Evolutionary conservation across 257 asterid genomes (phyloP), one percentile per base, ranked within the genome.

Genomic region (Gynochthodes officinalis): DNA sequence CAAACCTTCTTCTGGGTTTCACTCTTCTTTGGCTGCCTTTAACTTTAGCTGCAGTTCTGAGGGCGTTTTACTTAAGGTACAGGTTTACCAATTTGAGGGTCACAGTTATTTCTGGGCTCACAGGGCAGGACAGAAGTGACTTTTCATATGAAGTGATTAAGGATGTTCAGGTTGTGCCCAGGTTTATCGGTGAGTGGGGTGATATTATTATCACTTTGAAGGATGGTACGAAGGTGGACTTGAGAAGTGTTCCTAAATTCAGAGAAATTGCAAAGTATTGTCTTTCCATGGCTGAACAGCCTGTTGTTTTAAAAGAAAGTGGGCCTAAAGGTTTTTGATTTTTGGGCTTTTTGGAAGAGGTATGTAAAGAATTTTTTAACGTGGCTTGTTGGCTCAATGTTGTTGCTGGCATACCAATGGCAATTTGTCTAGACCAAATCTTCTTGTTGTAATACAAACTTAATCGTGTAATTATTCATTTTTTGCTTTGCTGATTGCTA

Each of bases 121-220:
- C 97, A 6, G 97, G 98, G 39, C 89, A 88, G 82, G 99, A 92
- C 59, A 77, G 99, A 53, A 89, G 95, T 40, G 99, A 95, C 75
- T 94, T 94, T 37, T 80, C 93, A 2, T 94, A 94, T 55, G 80
- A 84, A 50, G 98, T 89, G 63, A 80, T 94, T n/a, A 88, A 76
- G 69, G 97, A 94, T 60, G 98, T 91, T 39, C 96, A 91, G 83
- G 98, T 89, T 54, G 99, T 94, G 4, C 99, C 99, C 0, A 86
- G 99, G 81, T 87, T 94, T 74, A 87, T 91, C 28, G 99, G 99
- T 0, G 98, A 91, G 78, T 94, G 99, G 98, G 98, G 98, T 57
- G 98, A 94, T 64, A 82, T 94, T 66, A 81, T 94, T 81, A 94
- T 94, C 21, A 90, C 99, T 15, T 75, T 94, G 71, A 90, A 72